These are phyloP conservation scores for Geotrichum macrosporum DNA, from an alignment of 1,139 yeast species.

Conservation along the genomic window DNA sequence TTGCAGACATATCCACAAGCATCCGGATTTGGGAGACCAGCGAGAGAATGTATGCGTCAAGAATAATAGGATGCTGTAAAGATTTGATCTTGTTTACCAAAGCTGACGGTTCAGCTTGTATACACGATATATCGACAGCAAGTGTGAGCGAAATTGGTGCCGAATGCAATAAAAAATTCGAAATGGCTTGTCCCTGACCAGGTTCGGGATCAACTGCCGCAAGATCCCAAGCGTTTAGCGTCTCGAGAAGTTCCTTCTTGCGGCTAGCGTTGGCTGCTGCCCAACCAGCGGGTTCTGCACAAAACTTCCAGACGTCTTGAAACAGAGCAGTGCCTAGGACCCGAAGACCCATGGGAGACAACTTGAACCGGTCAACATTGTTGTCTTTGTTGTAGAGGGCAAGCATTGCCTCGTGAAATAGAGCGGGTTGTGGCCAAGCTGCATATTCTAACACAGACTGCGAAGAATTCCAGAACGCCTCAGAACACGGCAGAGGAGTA, in stretches of 20 bases:
- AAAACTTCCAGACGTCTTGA: slow-evolving; percentile 13
- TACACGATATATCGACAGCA: slow-evolving; percentile 3
- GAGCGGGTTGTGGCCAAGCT: not conserved
- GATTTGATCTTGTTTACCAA: slow-evolving; percentile 23
- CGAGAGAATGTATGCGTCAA: slow-evolving; percentile 24
- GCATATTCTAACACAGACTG: not conserved
- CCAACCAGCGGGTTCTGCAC: slow-evolving; percentile 5
- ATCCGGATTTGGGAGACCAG: slow-evolving; percentile 29
- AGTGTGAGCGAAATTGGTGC: slow-evolving; percentile 11
- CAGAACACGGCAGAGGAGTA: slow-evolving; percentile 35
- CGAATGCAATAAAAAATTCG: slow-evolving; percentile 18
- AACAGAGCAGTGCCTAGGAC: slow-evolving; percentile 16
- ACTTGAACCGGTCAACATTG: not conserved
- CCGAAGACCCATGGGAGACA: slow-evolving; percentile 20
- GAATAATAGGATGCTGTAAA: slow-evolving; percentile 30
- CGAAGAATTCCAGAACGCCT: slow-evolving; percentile 32
- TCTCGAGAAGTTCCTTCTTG: not conserved
- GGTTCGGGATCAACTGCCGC: slow-evolving; percentile 28
- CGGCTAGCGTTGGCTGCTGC: not conserved
- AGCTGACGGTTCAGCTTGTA: not conserved
- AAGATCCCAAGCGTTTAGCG: slow-evolving; percentile 22
- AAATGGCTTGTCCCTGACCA: slow-evolving; percentile 29
- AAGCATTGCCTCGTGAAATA: slow-evolving; percentile 3
- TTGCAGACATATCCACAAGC: slow-evolving; percentile 28
- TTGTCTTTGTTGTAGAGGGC: not conserved